Percentiles rank a stretch among this genome's conserved stretches.
phyloP scores from a whole-genome alignment of 495 filamentous ascomycete genomes.

The Aspergillus ostianus region DNA sequence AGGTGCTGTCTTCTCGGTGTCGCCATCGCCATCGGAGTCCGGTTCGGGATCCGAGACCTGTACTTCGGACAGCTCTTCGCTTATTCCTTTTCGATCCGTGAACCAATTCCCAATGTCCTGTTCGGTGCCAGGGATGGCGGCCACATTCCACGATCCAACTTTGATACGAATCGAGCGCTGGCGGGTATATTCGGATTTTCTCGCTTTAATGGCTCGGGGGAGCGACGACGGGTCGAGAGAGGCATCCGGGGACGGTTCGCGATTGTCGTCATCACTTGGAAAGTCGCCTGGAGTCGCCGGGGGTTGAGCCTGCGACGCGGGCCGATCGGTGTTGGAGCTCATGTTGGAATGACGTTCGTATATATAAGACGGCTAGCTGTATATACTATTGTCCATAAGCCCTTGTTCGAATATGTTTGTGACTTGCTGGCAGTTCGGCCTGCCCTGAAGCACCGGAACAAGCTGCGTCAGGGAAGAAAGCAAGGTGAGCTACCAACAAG shows the following conservation, averaged over 20 bases:
- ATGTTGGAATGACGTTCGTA: conserved; percentile 14
- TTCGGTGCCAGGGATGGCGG: conserved; percentile 75
- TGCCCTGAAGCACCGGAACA: conserved; percentile 1
- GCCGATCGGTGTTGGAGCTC: conserved; percentile 14
- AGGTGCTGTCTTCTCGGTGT: background rate
- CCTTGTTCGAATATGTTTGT: background rate
- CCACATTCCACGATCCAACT: conserved; percentile 94
- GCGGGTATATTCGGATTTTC: conserved; percentile 74
- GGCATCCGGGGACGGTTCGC: conserved; percentile 15
- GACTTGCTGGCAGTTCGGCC: background rate
- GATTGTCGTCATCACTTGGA: conserved; percentile 23
- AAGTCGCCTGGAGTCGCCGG: conserved; percentile 13
- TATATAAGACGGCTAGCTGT: background rate
- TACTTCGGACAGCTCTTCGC: conserved; percentile 55
- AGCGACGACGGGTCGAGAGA: conserved; percentile 43
- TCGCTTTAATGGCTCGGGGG: conserved; percentile 61
- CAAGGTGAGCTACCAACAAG: background rate
- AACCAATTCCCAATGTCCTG: conserved; percentile 87
- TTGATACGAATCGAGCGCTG: conserved; percentile 73
- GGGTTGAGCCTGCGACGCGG: conserved; percentile 6
- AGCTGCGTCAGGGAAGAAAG: background rate
- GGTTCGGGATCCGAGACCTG: conserved; percentile 8
- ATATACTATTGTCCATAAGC: background rate
- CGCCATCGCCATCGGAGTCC: background rate
- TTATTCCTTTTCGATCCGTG: conserved; percentile 67